Conservation (phyloP, 2,329 filamentous ascomycete genomes). For the Iodosphaeria phyllophila region DNA sequence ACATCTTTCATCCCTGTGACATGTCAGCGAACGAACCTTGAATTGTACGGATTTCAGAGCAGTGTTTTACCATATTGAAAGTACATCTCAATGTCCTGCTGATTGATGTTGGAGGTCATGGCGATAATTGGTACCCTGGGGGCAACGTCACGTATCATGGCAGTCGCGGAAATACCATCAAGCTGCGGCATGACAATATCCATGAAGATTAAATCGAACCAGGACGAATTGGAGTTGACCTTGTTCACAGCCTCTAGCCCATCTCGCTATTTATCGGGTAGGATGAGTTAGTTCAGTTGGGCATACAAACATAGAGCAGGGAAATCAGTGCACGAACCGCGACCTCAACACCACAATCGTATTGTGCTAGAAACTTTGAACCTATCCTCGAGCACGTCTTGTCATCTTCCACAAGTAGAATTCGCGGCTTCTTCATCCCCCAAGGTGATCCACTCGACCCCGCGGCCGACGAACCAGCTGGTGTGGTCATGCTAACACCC, state of each 20-base stretch:
- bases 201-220: conserved; percentile 61
- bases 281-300: conserved; percentile 7
- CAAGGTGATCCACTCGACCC: conserved; percentile 27
- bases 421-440: conserved; percentile 50
- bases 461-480: conserved; percentile 8
- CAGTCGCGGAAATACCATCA: conserved; percentile 86
- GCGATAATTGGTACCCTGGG: conserved; percentile 76
- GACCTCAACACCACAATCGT: conserved; percentile 48
- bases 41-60: background rate
- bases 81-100: conserved; percentile 92
- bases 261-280: conserved; percentile 40
- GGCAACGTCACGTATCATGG: conserved; percentile 78
- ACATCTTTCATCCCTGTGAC: conserved; percentile 85
- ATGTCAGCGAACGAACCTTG: conserved; percentile 4
- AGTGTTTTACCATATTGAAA: conserved; percentile 69
- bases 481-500: conserved; percentile 12
- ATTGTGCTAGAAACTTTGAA: conserved; percentile 45
- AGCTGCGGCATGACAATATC: conserved; percentile 96
- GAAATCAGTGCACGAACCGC: too few species aligned
- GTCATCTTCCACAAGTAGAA: conserved; percentile 79
- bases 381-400: conserved; percentile 49
- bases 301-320: background rate
- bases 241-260: conserved; percentile 85
- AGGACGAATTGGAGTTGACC: conserved; percentile 33
- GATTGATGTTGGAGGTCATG: conserved; percentile 97